A percentile compares a stretch with the other conserved stretches of the same genome.
Evolutionary conservation across 2,329 filamentous ascomycete species (phyloP).

Genomic region (Exserohilum turcica): DNA sequence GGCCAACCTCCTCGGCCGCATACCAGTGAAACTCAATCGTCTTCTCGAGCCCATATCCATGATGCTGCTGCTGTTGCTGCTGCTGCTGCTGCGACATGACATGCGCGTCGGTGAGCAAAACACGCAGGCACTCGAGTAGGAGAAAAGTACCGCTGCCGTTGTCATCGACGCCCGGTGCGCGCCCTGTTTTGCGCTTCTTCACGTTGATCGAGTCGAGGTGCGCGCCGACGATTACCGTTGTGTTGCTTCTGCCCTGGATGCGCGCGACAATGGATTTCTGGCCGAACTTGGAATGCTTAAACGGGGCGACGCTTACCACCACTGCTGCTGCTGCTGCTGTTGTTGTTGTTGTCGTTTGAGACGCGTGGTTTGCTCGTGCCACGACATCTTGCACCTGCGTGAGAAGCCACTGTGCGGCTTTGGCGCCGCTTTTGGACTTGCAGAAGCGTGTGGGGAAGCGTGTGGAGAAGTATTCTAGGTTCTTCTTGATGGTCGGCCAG

Average conservation of each 20-base stretch:
- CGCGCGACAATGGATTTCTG: conserved; percentile 85
- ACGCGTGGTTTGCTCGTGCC: conserved; percentile 62
- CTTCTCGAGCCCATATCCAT: conserved; percentile 68
- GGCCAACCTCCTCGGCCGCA: conserved; percentile 82
- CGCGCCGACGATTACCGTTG: conserved; percentile 83
- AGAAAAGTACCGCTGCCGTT: conserved; percentile 91
- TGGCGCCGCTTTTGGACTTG: conserved; percentile 58
- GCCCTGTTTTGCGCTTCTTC: conserved; percentile 22
- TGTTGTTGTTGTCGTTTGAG: no score
- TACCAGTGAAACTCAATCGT: conserved; percentile 98
- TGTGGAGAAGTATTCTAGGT: conserved; percentile 13
- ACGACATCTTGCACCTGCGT: conserved; percentile 70
- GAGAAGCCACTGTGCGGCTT: conserved; percentile 87
- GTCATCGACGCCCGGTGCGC: conserved; percentile 85
- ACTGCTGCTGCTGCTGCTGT: no score
- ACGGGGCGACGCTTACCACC: not conserved
- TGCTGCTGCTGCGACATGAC: not conserved
- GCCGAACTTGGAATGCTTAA: not conserved
- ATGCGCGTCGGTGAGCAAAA: conserved; percentile 70
- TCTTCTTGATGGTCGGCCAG: not conserved
- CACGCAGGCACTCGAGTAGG: conserved; percentile 85
- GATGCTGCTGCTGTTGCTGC: no score
- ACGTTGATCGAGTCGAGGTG: conserved; percentile 61
- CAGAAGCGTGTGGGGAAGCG: conserved; percentile 36
- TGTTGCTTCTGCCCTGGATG: conserved; percentile 80